phyloP scores from a whole-genome alignment of 2,329 filamentous ascomycete species.

The Pyricularia sp. region DNA sequence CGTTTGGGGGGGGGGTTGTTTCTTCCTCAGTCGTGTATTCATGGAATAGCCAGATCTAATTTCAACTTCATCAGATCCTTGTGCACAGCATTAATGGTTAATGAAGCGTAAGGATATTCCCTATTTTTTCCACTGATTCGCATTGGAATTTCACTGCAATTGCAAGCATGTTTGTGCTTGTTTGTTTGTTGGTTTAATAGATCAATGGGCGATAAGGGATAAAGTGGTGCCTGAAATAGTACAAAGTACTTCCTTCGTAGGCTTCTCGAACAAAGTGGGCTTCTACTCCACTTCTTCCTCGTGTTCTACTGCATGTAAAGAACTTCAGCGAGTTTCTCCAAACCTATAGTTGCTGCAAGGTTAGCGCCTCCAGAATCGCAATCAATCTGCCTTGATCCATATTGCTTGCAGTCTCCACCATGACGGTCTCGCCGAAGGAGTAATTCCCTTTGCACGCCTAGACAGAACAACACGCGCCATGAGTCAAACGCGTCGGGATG shows the following conservation, averaged over 20 bases:
- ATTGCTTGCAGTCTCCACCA: neutral
- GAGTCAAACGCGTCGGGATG: neutral
- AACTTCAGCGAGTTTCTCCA: neutral
- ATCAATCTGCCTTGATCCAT: neutral
- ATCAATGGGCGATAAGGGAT: too few relatives aligned
- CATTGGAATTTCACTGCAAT: neutral
- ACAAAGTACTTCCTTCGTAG: neutral
- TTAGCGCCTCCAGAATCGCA: neutral
- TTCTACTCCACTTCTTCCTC: neutral
- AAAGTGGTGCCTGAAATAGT: neutral
- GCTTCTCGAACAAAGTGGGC: too few relatives aligned
- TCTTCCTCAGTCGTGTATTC: too few relatives aligned
- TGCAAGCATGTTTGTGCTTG: neutral
- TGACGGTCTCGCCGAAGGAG: neutral
- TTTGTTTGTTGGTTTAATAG: too few relatives aligned
- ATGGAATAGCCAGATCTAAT: neutral
- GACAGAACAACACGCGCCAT: neutral
- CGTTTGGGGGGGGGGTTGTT: neutral
- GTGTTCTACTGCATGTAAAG: neutral
- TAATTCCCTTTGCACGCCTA: neutral
- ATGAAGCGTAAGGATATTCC: neutral
- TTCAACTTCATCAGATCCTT: neutral
- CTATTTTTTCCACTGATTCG: neutral
- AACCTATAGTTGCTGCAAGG: neutral
- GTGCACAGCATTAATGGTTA: neutral